Evolutionary conservation across 2,329 filamentous ascomycete species (phyloP), one percentile per base, ranked within the genome.

Genomic region (Cladosporium sp.): DNA sequence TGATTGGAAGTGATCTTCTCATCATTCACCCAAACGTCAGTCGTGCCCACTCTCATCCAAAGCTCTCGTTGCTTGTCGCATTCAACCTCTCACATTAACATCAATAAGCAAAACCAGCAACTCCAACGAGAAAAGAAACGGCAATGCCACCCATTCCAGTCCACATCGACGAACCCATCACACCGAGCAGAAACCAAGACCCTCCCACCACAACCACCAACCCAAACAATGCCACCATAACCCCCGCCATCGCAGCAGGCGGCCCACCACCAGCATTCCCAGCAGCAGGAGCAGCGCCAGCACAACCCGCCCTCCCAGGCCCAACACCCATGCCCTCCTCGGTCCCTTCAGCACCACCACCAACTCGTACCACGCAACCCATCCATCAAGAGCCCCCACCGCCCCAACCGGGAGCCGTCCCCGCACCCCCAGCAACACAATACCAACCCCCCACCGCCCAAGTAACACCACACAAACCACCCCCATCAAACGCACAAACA

Each of bases 91-190:
- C 22, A 27, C n/a, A 27, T 9, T 9, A 27, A 27, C 22, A 27
- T n/a, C n/a, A 9, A 27, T 5, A 4, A 27, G 9, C 22, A 27
- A 27, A 27, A 9, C 9, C 4, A 4, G 22, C 22, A 27, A 27
- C n/a, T n/a, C 27, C 41, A 11, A 22, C 17, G 29, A 24, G 4
- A 27, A 30, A 47, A 30, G 9, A 27, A 30, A n/a, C 39, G 51
- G 69, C 36, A 9, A 76, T 76, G 73, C 71, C 73, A 11, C 73
- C 72, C 11, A 70, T 76, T 39, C 71, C 66, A 38, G 66, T 75
- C 50, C 71, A 75, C 66, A 70, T 70, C 50, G 65, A 76, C 56
- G 68, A 68, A 19, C 74, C 73, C 47, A 75, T 77, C 55, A 64
- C 64, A 11, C 65, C 73, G 4, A 60, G 61, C 52, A 73, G 72